A percentile compares a stretch with the other conserved stretches of the same genome.
phyloP scores from a whole-genome alignment of 768 basidiomycete genomes.

The Mycena kentingensis region DNA sequence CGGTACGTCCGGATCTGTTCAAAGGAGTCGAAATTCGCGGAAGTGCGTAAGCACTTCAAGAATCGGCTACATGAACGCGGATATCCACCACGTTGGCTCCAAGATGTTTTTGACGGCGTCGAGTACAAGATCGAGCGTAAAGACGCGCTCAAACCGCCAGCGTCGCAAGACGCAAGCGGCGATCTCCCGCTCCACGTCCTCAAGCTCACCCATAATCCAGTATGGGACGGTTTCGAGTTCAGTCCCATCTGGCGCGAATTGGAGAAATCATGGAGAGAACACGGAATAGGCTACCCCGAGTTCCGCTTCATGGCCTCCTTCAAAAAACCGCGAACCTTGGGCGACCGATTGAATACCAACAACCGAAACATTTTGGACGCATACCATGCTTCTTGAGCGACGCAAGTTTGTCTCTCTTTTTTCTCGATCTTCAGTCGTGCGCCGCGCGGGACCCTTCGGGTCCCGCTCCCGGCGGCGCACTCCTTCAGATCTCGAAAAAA shows the following conservation, averaged over 20 bases:
- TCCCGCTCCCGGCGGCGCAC: no score
- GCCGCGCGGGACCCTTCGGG: no score
- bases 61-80: conserved; percentile 2
- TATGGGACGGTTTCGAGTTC: conserved; percentile 8
- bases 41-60: background rate
- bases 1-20: no score
- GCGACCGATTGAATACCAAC: conserved; percentile 4
- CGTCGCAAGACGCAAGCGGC: background rate
- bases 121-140: no score
- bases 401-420: conserved; percentile 7
- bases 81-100: conserved; percentile 16
- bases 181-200: conserved; percentile 7
- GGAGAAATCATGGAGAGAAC: background rate
- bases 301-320: no score
- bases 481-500: no score
- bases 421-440: no score
- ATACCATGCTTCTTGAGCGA: background rate
- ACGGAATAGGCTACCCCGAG: background rate
- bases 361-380: conserved; percentile 5
- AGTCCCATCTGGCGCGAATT: conserved; percentile 2
- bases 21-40: conserved; percentile 2
- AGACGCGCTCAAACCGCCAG: background rate
- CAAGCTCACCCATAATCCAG: conserved; percentile 16
- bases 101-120: conserved; percentile 5
- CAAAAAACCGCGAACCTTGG: conserved; percentile 13